Conservation (phyloP, 371 early-diverging fungal genomes). For the Lichtheimia ornata region DNA sequence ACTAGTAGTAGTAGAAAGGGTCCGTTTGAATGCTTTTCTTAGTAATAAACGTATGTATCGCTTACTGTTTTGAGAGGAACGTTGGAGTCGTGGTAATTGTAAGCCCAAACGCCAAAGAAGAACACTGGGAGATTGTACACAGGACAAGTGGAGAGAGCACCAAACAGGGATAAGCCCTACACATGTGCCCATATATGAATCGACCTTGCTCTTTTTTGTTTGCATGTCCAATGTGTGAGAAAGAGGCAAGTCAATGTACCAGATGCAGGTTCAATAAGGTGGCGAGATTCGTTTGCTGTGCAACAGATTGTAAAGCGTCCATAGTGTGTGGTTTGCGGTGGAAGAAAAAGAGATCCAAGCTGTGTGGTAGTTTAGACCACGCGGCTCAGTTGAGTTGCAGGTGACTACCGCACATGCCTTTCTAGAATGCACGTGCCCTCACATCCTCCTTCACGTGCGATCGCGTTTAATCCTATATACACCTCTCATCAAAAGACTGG, state of each 20-base stretch:
- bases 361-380: no score
- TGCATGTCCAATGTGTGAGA: not conserved
- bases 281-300: constrained; percentile 50
- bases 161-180: constrained; percentile 45
- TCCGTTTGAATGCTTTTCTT: not conserved
- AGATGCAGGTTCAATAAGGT: constrained; percentile 48
- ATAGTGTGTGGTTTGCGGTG: constrained; percentile 11
- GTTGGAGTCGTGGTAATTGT: constrained; percentile 48
- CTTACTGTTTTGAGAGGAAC: constrained; percentile 50
- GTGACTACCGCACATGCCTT: no score
- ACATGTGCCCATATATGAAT: not conserved
- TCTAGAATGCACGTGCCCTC: no score
- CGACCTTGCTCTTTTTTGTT: not conserved
- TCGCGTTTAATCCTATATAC: no score
- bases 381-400: no score
- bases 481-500: no score
- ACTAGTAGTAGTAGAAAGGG: constrained; percentile 29
- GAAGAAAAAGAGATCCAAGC: not conserved
- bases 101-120: constrained; percentile 56
- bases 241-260: constrained; percentile 15
- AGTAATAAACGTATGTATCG: not conserved
- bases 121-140: constrained; percentile 53
- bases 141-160: constrained; percentile 43
- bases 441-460: no score
- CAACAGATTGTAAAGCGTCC: constrained; percentile 36